phyloP scores from a whole-genome alignment of 768 basidiomycete species.

The Phaeotremella fagi region DNA sequence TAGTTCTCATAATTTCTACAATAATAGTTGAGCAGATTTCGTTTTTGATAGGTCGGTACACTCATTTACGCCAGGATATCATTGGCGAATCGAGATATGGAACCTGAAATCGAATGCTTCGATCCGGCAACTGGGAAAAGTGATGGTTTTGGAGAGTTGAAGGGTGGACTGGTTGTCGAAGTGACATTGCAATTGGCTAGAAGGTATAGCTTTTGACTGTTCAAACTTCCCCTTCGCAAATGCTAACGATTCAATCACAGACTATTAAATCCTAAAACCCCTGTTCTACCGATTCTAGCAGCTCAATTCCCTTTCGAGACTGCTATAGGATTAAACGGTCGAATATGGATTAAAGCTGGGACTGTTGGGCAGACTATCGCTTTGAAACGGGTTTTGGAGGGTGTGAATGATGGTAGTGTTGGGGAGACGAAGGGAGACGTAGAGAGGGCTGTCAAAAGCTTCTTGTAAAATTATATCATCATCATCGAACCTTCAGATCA shows the following conservation, averaged over 20 bases:
- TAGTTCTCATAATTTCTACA: not conserved
- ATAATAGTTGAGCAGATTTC: not conserved
- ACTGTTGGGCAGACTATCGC: constrained; percentile 70
- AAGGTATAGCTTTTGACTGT: too few species aligned
- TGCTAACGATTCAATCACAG: constrained; percentile 50
- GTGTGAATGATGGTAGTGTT: constrained; percentile 55
- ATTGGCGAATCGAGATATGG: constrained; percentile 93
- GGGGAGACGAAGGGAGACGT: constrained; percentile 26
- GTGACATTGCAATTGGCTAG: constrained; percentile 82
- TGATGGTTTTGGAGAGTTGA: constrained; percentile 89
- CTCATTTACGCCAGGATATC: constrained; percentile 89
- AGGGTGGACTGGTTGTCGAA: constrained; percentile 74
- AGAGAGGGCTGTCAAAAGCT: constrained; percentile 21
- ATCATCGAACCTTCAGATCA: too few species aligned
- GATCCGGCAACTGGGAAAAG: constrained; percentile 87
- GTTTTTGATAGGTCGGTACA: constrained; percentile 65
- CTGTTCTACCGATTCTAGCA: constrained; percentile 74
- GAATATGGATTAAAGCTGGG: constrained; percentile 79
- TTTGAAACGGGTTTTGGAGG: constrained; percentile 71
- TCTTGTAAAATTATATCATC: too few species aligned
- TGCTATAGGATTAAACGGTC: constrained; percentile 86
- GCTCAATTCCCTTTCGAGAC: constrained; percentile 76
- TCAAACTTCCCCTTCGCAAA: not conserved
- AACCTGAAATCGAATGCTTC: constrained; percentile 94
- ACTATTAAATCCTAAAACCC: constrained; percentile 73